These are phyloP conservation scores for Grosmannia huntii DNA, from an alignment of 2,329 filamentous ascomycete species.

Conservation along the genomic window DNA sequence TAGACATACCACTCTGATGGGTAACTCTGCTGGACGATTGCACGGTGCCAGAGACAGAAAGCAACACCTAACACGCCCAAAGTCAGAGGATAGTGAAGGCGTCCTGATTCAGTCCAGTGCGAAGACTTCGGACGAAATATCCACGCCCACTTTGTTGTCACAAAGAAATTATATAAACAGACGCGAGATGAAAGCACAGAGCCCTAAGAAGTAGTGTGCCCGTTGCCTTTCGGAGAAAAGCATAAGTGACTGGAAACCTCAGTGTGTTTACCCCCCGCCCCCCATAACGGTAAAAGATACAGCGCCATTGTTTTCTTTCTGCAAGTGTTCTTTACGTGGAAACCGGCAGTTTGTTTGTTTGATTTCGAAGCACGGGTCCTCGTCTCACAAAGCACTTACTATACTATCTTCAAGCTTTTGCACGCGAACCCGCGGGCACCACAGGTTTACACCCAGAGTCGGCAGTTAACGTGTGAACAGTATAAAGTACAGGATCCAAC, in stretches of 20 bases:
- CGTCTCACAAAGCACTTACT: background rate
- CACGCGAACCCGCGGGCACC: background rate
- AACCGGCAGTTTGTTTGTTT: background rate
- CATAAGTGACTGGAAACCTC: background rate
- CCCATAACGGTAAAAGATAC: no score
- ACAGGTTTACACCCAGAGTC: background rate
- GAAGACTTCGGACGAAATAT: background rate
- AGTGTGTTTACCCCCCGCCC: background rate
- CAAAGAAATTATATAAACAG: background rate
- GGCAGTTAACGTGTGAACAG: background rate
- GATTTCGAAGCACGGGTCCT: background rate
- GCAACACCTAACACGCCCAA: background rate
- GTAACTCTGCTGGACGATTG: no score
- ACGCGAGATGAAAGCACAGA: background rate
- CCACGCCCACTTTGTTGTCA: background rate
- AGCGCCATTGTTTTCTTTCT: background rate
- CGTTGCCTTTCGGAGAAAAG: background rate
- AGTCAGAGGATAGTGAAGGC: background rate
- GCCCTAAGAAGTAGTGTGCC: background rate
- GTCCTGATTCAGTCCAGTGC: background rate
- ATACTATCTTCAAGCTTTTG: background rate
- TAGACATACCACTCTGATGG: no score
- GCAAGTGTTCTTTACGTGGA: background rate
- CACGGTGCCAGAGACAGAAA: no score
- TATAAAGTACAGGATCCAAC: background rate